A percentile compares a stretch with the other conserved stretches of the same genome.
Evolutionary conservation across 2,329 filamentous ascomycete species (phyloP).

Genomic region (Ophidiomyces ophidiicola): DNA sequence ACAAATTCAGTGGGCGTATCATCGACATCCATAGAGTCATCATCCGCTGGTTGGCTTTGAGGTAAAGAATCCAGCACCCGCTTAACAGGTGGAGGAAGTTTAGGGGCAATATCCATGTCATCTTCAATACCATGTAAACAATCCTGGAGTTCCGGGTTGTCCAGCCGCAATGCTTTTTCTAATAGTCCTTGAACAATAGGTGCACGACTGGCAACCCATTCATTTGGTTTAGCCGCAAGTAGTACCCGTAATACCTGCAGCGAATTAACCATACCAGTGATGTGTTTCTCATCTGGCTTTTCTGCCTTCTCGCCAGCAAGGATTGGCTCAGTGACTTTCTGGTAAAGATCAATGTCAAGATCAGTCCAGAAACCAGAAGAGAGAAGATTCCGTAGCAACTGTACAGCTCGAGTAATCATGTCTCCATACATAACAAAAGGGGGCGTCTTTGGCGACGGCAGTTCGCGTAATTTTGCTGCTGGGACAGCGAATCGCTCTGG

Average conservation of each 20-base stretch:
- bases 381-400: conserved; percentile 69
- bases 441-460: conserved; percentile 33
- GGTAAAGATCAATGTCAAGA: conserved; percentile 79
- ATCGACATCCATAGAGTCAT: conserved; percentile 67
- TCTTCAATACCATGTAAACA: conserved; percentile 67
- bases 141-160: conserved; percentile 86
- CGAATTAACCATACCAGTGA: conserved; percentile 82
- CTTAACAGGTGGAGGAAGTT: conserved; percentile 62
- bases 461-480: conserved; percentile 53
- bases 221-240: conserved; percentile 72
- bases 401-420: conserved; percentile 72
- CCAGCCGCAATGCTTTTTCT: conserved; percentile 77
- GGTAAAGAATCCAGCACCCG: conserved; percentile 83
- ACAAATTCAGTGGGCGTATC: conserved; percentile 76
- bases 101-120: conserved; percentile 55
- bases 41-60: conserved; percentile 63
- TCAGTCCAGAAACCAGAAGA: conserved; percentile 85
- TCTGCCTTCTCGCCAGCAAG: conserved; percentile 73
- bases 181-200: conserved; percentile 70
- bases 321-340: conserved; percentile 77
- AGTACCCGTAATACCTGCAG: conserved; percentile 85
- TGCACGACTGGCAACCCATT: conserved; percentile 77
- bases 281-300: conserved; percentile 69
- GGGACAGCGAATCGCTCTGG: conserved; percentile 73
- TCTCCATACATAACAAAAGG: conserved; percentile 53